Evolutionary conservation across 225 moss, liverwort and hornwort species (phyloP), one percentile per base, ranked within the genome.

Genomic region (Antitrichia curtipendula): DNA sequence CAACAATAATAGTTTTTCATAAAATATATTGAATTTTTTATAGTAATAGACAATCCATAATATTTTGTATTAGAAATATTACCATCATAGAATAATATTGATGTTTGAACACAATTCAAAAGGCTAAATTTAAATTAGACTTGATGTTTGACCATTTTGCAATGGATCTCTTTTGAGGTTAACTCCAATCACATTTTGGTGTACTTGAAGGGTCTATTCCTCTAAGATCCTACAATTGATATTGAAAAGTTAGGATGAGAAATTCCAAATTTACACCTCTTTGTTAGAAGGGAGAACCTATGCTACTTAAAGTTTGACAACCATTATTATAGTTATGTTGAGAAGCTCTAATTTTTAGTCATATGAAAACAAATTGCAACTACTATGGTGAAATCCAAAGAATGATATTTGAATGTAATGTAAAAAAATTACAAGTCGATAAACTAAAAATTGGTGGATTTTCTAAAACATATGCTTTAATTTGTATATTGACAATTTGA

Each of bases 381-480:
- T 41, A 25, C 0, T 7, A 1, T 25, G 1, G 12, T 15, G 9
- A 70, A 70, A 28, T 72, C 2, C 1, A 10, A n/a, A 72, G 0
- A 45, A 43, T 1, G 2, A 0, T 28, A 6, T 16, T 71, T 43
- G 16, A 28, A 28, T 45, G 6, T 17, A 6, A 43, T 27, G 27
- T 41, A 0, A 3, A 41, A 9, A 68, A 16, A 13, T 27, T 27
- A 25, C 0, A 41, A 41, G 3, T 40, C 5, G 2, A 27, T 2
- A 41, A 43, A 27, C 2, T 25, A 16, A 27, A 25, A 41, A 41
- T 27, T 16, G 9, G 9, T 25, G 1, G 4, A 27, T 14, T 27
- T 70, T 41, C 25, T 9, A 27, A 70, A 43, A 15, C 0, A 0
- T 1, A 0, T 27, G 2, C 0, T 3, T 0, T 15, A 41, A 25